Evolutionary conservation across 352 stramenopile species (phyloP).

Genomic region (Globisporangium okanoganense): DNA sequence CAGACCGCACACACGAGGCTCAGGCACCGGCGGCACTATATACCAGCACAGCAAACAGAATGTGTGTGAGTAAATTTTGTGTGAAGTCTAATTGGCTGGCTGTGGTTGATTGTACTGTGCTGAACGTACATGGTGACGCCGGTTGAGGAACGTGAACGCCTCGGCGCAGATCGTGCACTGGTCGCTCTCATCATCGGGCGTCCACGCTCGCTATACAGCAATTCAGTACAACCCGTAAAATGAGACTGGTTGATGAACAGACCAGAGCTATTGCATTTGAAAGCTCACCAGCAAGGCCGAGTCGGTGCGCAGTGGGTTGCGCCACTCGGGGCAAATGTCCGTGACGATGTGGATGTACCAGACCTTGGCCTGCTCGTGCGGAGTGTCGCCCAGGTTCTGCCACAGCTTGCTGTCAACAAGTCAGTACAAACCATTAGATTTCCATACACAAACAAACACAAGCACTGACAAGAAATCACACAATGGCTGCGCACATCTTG

Average conservation of each 20-base stretch:
- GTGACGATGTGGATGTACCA: conserved; percentile 54
- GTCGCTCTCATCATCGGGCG: conserved; percentile 52
- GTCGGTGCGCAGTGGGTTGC: conserved; percentile 41
- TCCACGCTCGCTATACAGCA: conserved; percentile 52
- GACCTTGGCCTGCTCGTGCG: conserved; percentile 32
- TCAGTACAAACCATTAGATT: too few relatives aligned
- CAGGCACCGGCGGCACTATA: conserved; percentile 57
- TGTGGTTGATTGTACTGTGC: too few relatives aligned
- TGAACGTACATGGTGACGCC: conserved; percentile 56
- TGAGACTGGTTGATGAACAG: neutral
- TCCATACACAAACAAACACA: neutral
- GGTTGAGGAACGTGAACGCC: conserved; percentile 68
- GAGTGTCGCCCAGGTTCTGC: conserved; percentile 59
- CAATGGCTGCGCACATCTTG: conserved; percentile 33
- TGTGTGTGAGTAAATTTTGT: neutral
- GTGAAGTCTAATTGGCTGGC: neutral
- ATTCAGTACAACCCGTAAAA: neutral
- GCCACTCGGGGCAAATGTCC: conserved; percentile 53
- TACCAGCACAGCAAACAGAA: too few relatives aligned
- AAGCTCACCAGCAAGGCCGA: conserved; percentile 38
- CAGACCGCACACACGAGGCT: conserved; percentile 65
- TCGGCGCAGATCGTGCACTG: conserved; percentile 55
- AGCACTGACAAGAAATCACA: neutral
- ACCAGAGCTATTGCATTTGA: neutral
- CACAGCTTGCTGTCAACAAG: conserved; percentile 41